Evolutionary conservation across 768 basidiomycete species (phyloP).

Genomic region (Jaapia argillacea): DNA sequence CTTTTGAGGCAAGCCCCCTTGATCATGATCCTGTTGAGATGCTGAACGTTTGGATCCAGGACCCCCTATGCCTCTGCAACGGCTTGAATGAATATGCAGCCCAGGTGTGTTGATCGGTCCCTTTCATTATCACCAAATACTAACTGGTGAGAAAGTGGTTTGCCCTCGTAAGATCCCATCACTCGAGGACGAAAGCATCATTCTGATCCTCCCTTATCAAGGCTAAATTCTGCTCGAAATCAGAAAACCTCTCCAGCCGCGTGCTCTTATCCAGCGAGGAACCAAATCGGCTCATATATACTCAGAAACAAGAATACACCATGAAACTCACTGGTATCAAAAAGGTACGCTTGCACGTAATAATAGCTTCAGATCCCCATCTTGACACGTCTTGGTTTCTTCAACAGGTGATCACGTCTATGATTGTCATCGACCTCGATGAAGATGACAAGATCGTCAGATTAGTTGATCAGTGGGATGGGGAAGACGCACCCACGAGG

Average conservation of each 20-base stretch:
- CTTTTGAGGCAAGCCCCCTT: slow-evolving; percentile 3
- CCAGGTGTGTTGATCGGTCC: slow-evolving; percentile 8
- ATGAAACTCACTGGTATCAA: slow-evolving; percentile 37
- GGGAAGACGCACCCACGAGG: slow-evolving; percentile 38
- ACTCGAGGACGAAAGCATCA: not conserved
- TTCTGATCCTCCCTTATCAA: slow-evolving; percentile 14
- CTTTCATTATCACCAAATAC: slow-evolving; percentile 37
- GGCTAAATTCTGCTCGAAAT: slow-evolving; percentile 45
- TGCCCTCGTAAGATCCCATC: too few species aligned
- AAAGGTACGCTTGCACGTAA: slow-evolving; percentile 29
- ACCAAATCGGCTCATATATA: slow-evolving; percentile 52
- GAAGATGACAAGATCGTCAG: slow-evolving; percentile 51
- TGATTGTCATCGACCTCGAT: slow-evolving; percentile 55
- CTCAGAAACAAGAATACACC: slow-evolving; percentile 54
- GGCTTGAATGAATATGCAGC: slow-evolving; percentile 12
- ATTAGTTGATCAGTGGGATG: slow-evolving; percentile 52
- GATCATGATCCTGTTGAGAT: not conserved
- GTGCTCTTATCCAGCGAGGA: slow-evolving; percentile 47
- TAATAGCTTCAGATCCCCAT: not conserved
- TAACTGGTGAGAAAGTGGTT: slow-evolving; percentile 30
- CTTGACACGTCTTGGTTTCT: not conserved
- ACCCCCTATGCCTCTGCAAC: slow-evolving; percentile 7
- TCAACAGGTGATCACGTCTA: slow-evolving; percentile 43
- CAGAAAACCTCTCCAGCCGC: slow-evolving; percentile 38
- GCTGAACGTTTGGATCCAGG: not conserved